A percentile compares a stretch with the other conserved stretches of the same genome.
These are phyloP conservation scores for Russula compacta DNA, from an alignment of 768 basidiomycete species.

Conservation along the genomic window DNA sequence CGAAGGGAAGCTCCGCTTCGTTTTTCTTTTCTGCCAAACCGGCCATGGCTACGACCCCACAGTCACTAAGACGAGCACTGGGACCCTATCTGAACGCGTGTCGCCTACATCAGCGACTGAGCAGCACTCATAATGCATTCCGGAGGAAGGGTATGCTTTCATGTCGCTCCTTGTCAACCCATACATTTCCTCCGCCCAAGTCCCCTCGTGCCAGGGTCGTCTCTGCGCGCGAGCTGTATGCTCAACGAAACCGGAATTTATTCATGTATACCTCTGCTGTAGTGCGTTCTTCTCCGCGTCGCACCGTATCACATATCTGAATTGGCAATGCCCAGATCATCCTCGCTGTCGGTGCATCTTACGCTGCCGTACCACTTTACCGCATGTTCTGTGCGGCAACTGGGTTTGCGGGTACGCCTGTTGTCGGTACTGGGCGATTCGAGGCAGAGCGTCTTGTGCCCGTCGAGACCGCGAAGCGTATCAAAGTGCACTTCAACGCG, in stretches of 20 bases:
- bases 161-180: neutral
- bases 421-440: conserved; percentile 78
- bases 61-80: neutral
- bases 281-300: conserved; percentile 35
- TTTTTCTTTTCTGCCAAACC: neutral
- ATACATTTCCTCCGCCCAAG: neutral
- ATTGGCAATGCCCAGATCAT: conserved; percentile 49
- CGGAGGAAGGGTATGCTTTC: neutral
- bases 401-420: conserved; percentile 92
- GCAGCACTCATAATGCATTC: neutral
- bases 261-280: conserved; percentile 81
- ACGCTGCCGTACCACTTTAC: conserved; percentile 95
- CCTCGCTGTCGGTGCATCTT: conserved; percentile 74
- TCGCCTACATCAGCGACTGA: neutral
- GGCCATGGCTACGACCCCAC: neutral
- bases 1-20: neutral
- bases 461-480: conserved; percentile 54
- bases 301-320: neutral
- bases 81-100: neutral
- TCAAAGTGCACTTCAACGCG: conserved; percentile 95
- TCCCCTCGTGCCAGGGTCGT: conserved; percentile 22
- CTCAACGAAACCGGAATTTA: conserved; percentile 58
- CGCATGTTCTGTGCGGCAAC: conserved; percentile 98
- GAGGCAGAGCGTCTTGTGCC: conserved; percentile 80
- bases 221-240: conserved; percentile 37